Conservation (phyloP, 768 basidiomycete species). For the Mycena metata region DNA sequence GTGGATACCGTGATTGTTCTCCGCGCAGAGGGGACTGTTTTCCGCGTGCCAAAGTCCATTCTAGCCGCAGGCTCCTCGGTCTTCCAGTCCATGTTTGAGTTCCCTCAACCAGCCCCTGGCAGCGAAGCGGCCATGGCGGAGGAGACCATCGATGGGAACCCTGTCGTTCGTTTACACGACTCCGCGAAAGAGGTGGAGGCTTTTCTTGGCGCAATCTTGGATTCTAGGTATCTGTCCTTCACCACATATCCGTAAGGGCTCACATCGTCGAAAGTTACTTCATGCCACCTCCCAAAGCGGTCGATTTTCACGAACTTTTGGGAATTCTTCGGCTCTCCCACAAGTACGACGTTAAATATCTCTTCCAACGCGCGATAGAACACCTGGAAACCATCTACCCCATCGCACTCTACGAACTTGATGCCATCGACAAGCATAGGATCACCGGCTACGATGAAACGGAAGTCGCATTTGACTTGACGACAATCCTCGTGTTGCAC, state of each 20-base stretch:
- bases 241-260: too few relatives aligned
- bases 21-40: background rate
- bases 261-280: too few relatives aligned
- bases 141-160: slow-evolving; percentile 1
- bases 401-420: too few relatives aligned
- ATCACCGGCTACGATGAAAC: too few relatives aligned
- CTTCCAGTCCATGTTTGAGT: slow-evolving; percentile 11
- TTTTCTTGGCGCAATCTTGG: slow-evolving; percentile 12
- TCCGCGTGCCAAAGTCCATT: slow-evolving; percentile 10
- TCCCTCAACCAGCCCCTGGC: background rate
- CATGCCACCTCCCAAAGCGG: background rate
- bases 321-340: background rate
- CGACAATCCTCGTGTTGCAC: background rate
- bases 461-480: too few relatives aligned
- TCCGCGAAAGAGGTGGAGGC: background rate
- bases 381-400: slow-evolving; percentile 2
- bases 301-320: background rate
- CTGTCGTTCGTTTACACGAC: background rate
- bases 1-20: background rate
- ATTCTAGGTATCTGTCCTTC: too few relatives aligned
- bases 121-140: background rate
- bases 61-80: slow-evolving; percentile 14
- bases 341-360: slow-evolving; percentile 10
- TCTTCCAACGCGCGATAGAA: background rate
- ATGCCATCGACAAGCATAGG: too few relatives aligned